These are phyloP conservation scores for Lipomyces spencermartinsiae DNA, from an alignment of 805 yeast genomes.

Conservation along the genomic window DNA sequence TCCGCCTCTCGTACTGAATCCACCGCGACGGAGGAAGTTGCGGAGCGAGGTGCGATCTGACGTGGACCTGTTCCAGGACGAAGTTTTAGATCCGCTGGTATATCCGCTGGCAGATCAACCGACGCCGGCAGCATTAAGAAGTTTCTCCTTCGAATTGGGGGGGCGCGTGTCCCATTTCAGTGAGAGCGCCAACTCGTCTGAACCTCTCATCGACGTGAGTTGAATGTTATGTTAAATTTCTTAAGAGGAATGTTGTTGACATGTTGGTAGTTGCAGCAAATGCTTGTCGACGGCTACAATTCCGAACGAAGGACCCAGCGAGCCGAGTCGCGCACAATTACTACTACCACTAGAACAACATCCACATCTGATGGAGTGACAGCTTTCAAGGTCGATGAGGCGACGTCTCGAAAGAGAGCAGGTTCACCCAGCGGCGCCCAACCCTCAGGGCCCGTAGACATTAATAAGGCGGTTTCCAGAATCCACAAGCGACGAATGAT, in stretches of 20 bases:
- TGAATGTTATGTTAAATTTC: background rate
- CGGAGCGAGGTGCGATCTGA: background rate
- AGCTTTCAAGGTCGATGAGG: background rate
- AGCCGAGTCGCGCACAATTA: slow-evolving; percentile 5
- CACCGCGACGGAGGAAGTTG: slow-evolving; percentile 15
- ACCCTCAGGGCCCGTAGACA: background rate
- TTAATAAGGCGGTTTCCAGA: background rate
- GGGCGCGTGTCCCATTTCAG: slow-evolving; percentile 42
- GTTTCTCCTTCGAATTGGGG: slow-evolving; percentile 43
- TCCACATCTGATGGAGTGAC: slow-evolving; percentile 2
- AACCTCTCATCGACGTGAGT: slow-evolving; percentile 20
- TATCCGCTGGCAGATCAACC: slow-evolving; percentile 46
- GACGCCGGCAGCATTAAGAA: slow-evolving; percentile 46
- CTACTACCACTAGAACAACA: slow-evolving; percentile 16
- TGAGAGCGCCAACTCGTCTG: slow-evolving; percentile 36
- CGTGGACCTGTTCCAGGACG: slow-evolving; percentile 1
- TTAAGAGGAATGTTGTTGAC: background rate
- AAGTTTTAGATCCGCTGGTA: slow-evolving; percentile 19
- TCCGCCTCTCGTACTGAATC: slow-evolving; percentile 33
- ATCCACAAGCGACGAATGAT: slow-evolving; percentile 21
- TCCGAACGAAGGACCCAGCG: background rate
- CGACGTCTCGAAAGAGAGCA: background rate
- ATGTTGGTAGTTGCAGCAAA: background rate
- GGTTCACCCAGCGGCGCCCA: background rate
- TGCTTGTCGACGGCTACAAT: background rate